Conservation (phyloP, 768 basidiomycete species). For the Lentinula aciculospora region DNA sequence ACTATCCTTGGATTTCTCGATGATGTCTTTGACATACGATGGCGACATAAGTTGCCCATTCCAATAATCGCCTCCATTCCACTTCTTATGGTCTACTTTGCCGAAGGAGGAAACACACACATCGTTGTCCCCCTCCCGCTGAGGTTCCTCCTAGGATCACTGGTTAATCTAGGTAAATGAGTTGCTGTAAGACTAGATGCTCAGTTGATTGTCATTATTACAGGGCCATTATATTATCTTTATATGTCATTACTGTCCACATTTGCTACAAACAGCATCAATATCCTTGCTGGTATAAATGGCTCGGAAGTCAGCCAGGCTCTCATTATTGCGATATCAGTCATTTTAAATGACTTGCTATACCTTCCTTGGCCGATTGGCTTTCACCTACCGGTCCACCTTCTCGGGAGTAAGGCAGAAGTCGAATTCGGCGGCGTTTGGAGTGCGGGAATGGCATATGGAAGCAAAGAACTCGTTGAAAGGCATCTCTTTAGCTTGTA, state of each 20-base stretch:
- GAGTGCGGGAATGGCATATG: conserved; percentile 82
- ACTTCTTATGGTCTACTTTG: conserved; percentile 92
- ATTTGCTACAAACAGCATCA: conserved; percentile 96
- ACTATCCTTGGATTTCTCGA: conserved; percentile 95
- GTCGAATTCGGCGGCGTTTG: conserved; percentile 74
- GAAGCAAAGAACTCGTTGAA: conserved; percentile 82
- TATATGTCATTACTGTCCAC: conserved; percentile 97
- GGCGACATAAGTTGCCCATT: conserved; percentile 96
- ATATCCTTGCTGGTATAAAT: conserved; percentile 97
- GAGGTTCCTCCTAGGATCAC: conserved; percentile 62
- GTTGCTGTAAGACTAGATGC: neutral
- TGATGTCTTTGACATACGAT: conserved; percentile 97
- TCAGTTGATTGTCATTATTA: neutral
- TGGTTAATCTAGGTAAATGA: conserved; percentile 77
- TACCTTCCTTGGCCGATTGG: conserved; percentile 88
- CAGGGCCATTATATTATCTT: conserved; percentile 91
- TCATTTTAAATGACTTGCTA: conserved; percentile 87
- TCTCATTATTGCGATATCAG: conserved; percentile 84
- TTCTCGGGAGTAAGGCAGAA: conserved; percentile 60
- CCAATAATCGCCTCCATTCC: conserved; percentile 95
- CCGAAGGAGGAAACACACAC: conserved; percentile 88
- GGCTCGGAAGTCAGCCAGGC: conserved; percentile 95
- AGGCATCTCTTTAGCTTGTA: conserved; percentile 94
- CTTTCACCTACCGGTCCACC: conserved; percentile 66
- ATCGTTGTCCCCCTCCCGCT: conserved; percentile 89